Evolutionary conservation across 176 grass and related monocot genomes (phyloP).

Genomic region (Carex myosuroides): DNA sequence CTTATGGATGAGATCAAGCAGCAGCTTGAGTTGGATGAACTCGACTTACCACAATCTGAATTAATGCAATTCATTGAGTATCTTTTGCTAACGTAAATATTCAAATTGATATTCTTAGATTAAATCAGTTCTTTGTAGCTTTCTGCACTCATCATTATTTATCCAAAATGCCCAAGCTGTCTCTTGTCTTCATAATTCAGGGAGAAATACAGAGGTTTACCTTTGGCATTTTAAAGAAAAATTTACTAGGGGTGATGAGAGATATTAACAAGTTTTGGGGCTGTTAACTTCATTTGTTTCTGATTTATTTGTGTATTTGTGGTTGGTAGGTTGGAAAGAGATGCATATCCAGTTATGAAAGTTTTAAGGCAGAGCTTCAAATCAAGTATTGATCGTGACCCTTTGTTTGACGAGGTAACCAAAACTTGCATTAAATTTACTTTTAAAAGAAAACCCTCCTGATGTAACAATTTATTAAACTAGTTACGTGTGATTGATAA

Average conservation of each 20-base stretch:
- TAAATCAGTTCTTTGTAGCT: conserved; percentile 10
- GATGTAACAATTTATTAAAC: not conserved
- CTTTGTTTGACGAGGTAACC: conserved; percentile 83
- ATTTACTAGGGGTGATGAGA: not conserved
- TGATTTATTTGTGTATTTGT: conserved; percentile 28
- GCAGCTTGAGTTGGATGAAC: conserved; percentile 53
- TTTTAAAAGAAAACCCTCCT: not conserved
- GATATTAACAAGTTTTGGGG: not conserved
- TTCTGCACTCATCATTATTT: conserved; percentile 21
- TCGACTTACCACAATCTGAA: conserved; percentile 60
- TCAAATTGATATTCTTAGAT: conserved; percentile 1
- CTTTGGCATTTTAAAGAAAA: conserved; percentile 12
- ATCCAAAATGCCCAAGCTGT: not conserved
- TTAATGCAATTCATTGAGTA: conserved; percentile 73
- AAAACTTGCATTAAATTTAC: not conserved
- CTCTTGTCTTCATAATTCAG: conserved; percentile 18
- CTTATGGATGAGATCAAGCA: conserved; percentile 80
- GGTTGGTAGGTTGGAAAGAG: conserved; percentile 77
- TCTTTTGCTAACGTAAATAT: conserved; percentile 82
- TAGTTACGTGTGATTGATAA: not conserved
- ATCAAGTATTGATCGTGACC: conserved; percentile 73
- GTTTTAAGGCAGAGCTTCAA: conserved; percentile 83
- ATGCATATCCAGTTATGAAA: conserved; percentile 86
- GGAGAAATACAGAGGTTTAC: not conserved
- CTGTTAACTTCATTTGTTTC: conserved; percentile 1